Evolutionary conservation across 1,284 basidiomycete species (phyloP), one percentile per base, ranked within the genome.

Genomic region (Fomes fomentarius): DNA sequence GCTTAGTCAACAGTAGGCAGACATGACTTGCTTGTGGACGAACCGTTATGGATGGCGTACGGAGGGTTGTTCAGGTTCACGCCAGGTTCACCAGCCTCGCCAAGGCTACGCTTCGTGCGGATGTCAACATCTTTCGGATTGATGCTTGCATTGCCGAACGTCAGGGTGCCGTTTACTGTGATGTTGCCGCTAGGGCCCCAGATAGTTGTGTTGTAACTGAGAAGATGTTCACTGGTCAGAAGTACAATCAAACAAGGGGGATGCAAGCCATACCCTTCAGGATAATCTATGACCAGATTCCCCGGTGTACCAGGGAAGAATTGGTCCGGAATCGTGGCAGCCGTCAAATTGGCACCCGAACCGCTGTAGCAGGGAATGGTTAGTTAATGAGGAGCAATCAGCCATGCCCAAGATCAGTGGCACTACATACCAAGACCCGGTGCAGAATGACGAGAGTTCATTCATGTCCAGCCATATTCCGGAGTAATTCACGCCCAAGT

Each of bases 401-500:
- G 38, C 80, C 17, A 10, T 24, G 17, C 31, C 47, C 15, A 8
- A 17, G 15, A n/a, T 14, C 17, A 22, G 38, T 15, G 22, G 12
- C 28, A 40, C n/a, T 12, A 66, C 78, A 51, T 57, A 84, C 85
- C 86, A 88, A 19, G 84, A 84, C 21, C 80, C 76, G 47, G 80
- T 74, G 67, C 85, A 87, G 68, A 88, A 88, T 2, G 84, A 85
- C 42, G 79, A 81, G n/a, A 78, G 74, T 62, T 89, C 86, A 49
- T 89, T 88, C 84, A 90, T 89, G 68, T 91, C 89, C 0, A 91
- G 74, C 89, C 89, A 91, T 47, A 90, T 81, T 8, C 87, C 87
- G 24, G 82, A 82, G 63, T 83, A 86, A 38, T 80, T 75, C 22
- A 89, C 76, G 2, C 83, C 84, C 5, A 72, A 63, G n/a, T 71